phyloP scores from a whole-genome alignment of 2,329 filamentous ascomycete species.

The Paecilomyces sp. region DNA sequence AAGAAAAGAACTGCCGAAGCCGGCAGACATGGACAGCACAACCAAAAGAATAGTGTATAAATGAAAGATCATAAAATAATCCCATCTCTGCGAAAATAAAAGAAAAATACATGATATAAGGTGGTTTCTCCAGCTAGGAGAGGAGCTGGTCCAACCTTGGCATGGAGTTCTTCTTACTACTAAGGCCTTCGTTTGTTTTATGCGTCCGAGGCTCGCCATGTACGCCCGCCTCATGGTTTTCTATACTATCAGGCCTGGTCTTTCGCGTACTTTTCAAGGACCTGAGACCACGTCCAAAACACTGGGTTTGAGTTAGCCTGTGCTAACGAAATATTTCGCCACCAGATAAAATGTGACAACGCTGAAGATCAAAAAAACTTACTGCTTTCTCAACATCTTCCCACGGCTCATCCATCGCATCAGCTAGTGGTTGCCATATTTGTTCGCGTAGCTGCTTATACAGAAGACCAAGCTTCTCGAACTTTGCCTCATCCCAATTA shows the following conservation, averaged over 20 bases:
- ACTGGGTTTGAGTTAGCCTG: slow-evolving; percentile 6
- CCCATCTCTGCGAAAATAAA: neutral
- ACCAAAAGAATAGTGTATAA: neutral
- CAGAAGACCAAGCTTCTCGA: slow-evolving; percentile 66
- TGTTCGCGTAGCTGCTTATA: slow-evolving; percentile 75
- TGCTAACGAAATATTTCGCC: neutral
- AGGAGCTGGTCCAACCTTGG: neutral
- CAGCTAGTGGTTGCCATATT: slow-evolving; percentile 71
- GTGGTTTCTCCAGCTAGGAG: neutral
- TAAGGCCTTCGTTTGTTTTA: neutral
- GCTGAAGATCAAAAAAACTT: slow-evolving; percentile 30
- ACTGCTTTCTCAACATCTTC: slow-evolving; percentile 75
- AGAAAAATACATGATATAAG: neutral
- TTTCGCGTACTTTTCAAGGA: neutral
- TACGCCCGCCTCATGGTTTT: neutral
- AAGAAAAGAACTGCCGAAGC: neutral
- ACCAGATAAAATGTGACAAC: neutral
- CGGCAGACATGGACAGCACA: neutral
- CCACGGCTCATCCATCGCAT: slow-evolving; percentile 51
- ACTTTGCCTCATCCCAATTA: slow-evolving; percentile 70
- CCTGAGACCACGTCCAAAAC: slow-evolving; percentile 14
- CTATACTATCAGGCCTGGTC: neutral
- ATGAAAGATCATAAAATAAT: neutral
- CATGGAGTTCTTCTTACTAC: neutral
- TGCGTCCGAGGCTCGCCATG: neutral